Evolutionary conservation across 2,329 filamentous ascomycete genomes (phyloP).

Genomic region (Colletotrichum falcatum): DNA sequence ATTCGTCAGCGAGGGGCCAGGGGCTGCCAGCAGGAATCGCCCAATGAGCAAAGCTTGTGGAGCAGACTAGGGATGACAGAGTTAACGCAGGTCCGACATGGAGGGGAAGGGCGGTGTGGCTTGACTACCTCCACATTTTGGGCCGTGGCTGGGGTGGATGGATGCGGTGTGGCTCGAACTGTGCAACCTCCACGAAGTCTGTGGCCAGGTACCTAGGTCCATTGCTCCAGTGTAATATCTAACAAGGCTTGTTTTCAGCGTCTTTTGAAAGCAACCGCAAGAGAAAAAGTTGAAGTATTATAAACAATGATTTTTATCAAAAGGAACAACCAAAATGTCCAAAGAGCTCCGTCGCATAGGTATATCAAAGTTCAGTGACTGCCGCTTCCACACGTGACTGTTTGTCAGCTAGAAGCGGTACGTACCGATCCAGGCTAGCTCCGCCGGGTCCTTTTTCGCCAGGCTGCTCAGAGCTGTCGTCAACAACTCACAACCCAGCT

Average conservation of each 20-base stretch:
- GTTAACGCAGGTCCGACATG: not conserved
- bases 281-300: not conserved
- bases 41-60: slow-evolving; percentile 16
- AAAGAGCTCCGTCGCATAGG: too few species aligned
- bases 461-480: slow-evolving; percentile 51
- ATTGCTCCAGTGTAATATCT: not conserved
- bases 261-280: accelerated
- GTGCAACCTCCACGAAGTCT: not conserved
- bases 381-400: slow-evolving; percentile 22
- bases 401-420: slow-evolving; percentile 22
- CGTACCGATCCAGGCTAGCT: slow-evolving; percentile 41
- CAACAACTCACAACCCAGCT: slow-evolving; percentile 44
- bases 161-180: slow-evolving; percentile 1
- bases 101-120: not conserved
- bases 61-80: not conserved
- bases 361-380: not conserved
- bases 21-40: not conserved
- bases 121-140: not conserved
- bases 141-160: not conserved
- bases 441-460: slow-evolving; percentile 43
- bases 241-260: not conserved
- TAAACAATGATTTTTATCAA: not conserved
- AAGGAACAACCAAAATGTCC: not conserved
- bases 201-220: not conserved
- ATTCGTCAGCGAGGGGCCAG: slow-evolving; percentile 1